Evolutionary conservation across 2,329 filamentous ascomycete species (phyloP), one percentile per base, ranked within the genome.

Genomic region (Rhinocladiella mackenziei): DNA sequence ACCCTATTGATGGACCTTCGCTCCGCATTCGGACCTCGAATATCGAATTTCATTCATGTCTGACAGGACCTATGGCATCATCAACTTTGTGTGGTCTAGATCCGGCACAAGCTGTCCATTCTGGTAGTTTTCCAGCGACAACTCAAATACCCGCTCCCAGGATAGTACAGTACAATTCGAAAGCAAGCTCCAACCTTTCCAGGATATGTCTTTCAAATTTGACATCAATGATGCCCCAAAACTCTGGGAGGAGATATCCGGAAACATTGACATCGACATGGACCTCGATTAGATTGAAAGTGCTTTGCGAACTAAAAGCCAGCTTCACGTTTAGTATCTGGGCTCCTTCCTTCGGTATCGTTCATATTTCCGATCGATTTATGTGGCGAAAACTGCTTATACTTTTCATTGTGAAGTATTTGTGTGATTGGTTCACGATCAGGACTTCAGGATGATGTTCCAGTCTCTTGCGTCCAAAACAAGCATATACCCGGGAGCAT

Each of bases 401-500:
- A n/a, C n/a, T n/a, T n/a, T n/a, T n/a, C n/a, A n/a, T n/a, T n/a
- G n/a, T n/a, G n/a, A n/a, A n/a, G n/a, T n/a, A n/a, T n/a, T n/a
- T n/a, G n/a, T n/a, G n/a, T n/a, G n/a, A n/a, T n/a, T n/a, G n/a
- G n/a, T n/a, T n/a, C n/a, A n/a, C n/a, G n/a, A n/a, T 29, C 33
- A 17, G 22, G 13, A n/a, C 19, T 22, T 39, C 10, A 38, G 40
- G 15, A 49, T 39, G 26, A 54, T 51, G 17, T 55, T 46, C 39
- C 41, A 49, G 39, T 56, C 54, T 35, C 42, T 55, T 14, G 55
- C 42, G 66, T 83, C 79, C 39, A 81, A 59, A 1, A 81, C 62
- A 30, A 83, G 57, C 79, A 83, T 83, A 58, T 80, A 69, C 0
- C 78, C 78, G 1, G 78, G 79, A 13, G 73, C 72, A 64, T 84